Base-by-base conservation (phyloP, 805 yeast genomes). In the Zygosaccharomyces pseudorouxii region DNA sequence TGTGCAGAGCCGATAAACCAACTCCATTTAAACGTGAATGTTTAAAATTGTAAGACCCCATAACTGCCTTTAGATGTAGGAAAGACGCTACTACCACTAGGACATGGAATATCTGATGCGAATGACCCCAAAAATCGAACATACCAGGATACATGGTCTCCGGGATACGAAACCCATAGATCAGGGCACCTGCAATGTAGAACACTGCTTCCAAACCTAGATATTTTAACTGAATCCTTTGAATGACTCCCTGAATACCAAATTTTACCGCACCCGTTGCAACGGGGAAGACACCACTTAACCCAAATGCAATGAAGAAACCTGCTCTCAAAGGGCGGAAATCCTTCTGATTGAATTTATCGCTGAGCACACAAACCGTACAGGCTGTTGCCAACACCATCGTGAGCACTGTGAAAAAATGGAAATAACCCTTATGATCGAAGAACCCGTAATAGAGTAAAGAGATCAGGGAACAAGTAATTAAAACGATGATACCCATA, bases 21-120 rank as follows among this genome's bases (percentile, higher is more conserved):
- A 33, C 19, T 30, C 44, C 54, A 42, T 59, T 51, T 28, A 56
- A 38, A 25, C 64, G 67, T 10, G 64, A 50, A 52, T 67, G 69
- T 54, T 65, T 55, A 38, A 65, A 55, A 25, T 54, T 68, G 59
- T 84, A 84, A 16, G 89, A 76, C 6, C 76, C 77, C 10, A 79
- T 64, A 25, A 89, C 73, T 0, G 86, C 95, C 53, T 65, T 73
- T 67, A 85, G 80, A 67, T 89, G 97, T 52, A 83, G 84, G 48
- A 71, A 71, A 0, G 95, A 86, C 14, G 93, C 95, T 4, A 81
- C 53, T 0, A 87, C 89, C 9, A 88, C 95, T 59, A 84, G 67
- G 4, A 84, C 68, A 61, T 88, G 96, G 65, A 89, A 88, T 4
- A 88, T 76, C 62, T 89, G 96, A 63, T 89, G 97, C 7, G 93